Percentiles rank a stretch among this genome's conserved stretches.
Conservation (phyloP, 1,139 yeast genomes). For the Sugiyamaella sp. region DNA sequence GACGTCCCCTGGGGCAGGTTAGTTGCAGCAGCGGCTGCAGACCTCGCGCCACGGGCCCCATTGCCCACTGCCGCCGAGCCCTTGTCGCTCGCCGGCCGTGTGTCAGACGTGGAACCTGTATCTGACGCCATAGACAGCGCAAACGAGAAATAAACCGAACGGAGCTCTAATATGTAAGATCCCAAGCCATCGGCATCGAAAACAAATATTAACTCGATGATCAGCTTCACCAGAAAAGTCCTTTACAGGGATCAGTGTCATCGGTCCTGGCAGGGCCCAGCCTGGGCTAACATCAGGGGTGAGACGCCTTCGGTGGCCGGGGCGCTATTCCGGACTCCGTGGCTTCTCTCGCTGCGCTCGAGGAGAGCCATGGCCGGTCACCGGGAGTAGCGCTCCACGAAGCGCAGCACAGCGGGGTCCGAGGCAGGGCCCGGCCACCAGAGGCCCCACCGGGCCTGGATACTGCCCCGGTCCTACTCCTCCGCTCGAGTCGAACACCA, state of each 20-base stretch:
- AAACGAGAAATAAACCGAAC: neutral
- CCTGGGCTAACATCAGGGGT: neutral
- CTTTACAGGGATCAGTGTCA: neutral
- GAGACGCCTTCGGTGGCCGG: neutral
- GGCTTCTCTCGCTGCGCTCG: neutral
- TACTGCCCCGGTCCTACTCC: too few species aligned
- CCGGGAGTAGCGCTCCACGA: too few species aligned
- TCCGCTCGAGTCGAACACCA: too few species aligned
- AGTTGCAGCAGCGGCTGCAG: neutral
- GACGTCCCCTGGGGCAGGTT: too few species aligned
- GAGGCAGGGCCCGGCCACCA: too few species aligned
- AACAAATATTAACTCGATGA: neutral
- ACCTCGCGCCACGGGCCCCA: neutral
- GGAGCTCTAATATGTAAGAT: too few species aligned
- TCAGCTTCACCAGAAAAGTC: neutral
- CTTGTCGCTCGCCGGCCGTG: neutral
- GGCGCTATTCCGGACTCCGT: neutral
- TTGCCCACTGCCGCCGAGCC: neutral
- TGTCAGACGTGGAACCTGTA: neutral
- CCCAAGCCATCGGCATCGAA: too few species aligned
- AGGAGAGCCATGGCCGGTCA: neutral
- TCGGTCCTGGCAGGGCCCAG: too few species aligned
- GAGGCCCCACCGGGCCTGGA: too few species aligned
- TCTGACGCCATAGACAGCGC: neutral
- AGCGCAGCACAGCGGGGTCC: too few species aligned